Evolutionary conservation across 805 yeast species (phyloP).

Genomic region (Yarrowia sp.): DNA sequence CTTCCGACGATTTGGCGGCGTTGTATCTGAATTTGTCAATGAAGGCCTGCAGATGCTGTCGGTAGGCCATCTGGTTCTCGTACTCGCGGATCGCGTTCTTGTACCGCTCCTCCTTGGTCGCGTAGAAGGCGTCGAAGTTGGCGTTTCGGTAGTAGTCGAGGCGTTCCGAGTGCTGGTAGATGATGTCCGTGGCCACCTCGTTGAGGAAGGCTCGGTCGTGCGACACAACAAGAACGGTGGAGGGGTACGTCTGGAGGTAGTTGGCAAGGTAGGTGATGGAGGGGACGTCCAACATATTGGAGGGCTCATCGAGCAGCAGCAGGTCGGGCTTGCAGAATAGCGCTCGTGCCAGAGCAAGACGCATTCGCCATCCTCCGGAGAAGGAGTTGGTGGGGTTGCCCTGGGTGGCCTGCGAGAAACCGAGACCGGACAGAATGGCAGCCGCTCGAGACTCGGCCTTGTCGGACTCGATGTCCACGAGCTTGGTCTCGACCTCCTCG

Average conservation of each 20-base stretch:
- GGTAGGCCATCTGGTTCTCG: constrained; percentile 94
- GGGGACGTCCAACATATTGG: constrained; percentile 99
- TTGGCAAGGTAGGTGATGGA: constrained; percentile 91
- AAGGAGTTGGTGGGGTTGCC: constrained; percentile 79
- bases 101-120: constrained; percentile 91
- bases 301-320: constrained; percentile 93
- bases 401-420: constrained; percentile 88
- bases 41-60: constrained; percentile 89
- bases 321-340: constrained; percentile 95
- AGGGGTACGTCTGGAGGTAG: constrained; percentile 83
- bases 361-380: constrained; percentile 99
- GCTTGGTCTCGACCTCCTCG: constrained; percentile 74
- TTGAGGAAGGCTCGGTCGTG: constrained; percentile 97
- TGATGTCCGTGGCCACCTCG: constrained; percentile 97
- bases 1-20: constrained; percentile 97
- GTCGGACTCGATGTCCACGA: constrained; percentile 92
- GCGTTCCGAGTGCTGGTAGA: constrained; percentile 96
- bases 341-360: constrained; percentile 96
- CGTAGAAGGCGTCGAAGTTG: constrained; percentile 87
- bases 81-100: constrained; percentile 92
- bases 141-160: constrained; percentile 89
- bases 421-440: constrained; percentile 85
- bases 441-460: constrained; percentile 98
- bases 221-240: constrained; percentile 92
- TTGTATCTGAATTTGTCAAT: constrained; percentile 96